Evolutionary conservation across 2,329 filamentous ascomycete genomes (phyloP), one percentile per base, ranked within the genome.

Genomic region (Colletotrichum sp.): DNA sequence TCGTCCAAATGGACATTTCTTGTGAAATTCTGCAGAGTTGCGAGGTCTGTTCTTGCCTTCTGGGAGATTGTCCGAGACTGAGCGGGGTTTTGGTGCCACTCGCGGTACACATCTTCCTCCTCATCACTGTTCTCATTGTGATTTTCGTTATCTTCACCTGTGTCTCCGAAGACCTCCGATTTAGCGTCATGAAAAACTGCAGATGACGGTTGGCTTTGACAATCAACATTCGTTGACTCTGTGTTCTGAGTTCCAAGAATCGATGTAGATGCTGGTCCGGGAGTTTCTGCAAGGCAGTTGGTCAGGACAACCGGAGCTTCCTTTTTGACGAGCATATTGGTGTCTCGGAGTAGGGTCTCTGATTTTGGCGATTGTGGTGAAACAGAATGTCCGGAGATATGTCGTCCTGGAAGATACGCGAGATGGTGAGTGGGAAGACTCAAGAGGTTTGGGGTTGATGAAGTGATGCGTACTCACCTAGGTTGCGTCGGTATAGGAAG

Each of bases 1-100:
- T 62, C 65, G 1, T 79, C 78, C 22, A 84, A 84, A 59, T 84
- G 85, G 78, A 87, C 78, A 4, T 78, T 83, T 72, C 86, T 85
- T 39, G 82, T 77, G 24, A 80, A 78, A 10, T 88, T 78, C 83
- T 89, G 85, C 67, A 93, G 91, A 34, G 85, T 85, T 2, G 86
- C 85, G 75, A 89, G 86, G 65, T 92, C 5, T 83, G 83, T 15
- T 87, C 86, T 68, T 89, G 89, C 78, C 86, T 87, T 64, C 62
- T 90, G 85, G 1, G 86, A 86, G n/a, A 86, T 81, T 62, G 83
- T 86, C 26, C 81, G 83, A 12, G 83, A 81, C 55, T 84, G 82
- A 13, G 81, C 76, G 3, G 82, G 78, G 36, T 84, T 84, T 39
- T 81, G 60, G 1, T 76, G 80, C 5, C 82, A 80, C 9, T 80